A percentile compares a stretch with the other conserved stretches of the same genome.
Conservation (phyloP, 2,329 filamentous ascomycete species). For the Ceratocystis variospora region DNA sequence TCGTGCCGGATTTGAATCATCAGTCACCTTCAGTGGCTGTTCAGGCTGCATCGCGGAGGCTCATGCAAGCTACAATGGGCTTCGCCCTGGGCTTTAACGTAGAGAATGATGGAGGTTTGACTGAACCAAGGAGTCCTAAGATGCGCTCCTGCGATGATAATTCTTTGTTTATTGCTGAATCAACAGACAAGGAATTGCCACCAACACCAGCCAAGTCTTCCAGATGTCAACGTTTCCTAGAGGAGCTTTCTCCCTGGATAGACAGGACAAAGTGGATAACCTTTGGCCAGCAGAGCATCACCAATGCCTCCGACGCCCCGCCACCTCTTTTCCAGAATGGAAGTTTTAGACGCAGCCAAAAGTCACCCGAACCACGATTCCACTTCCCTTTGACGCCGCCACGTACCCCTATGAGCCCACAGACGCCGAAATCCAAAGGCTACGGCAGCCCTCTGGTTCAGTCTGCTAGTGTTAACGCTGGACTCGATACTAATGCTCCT, state of each 20-base stretch:
- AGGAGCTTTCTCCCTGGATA: not conserved
- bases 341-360: conserved; percentile 1
- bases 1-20: conserved; percentile 10
- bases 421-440: not conserved
- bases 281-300: not conserved
- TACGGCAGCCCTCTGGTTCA: not conserved
- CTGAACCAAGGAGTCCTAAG: not conserved
- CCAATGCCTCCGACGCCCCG: not conserved
- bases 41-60: conserved; percentile 37
- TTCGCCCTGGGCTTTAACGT: conserved; percentile 7
- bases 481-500: not conserved
- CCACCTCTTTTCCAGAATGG: not conserved
- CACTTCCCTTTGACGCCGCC: conserved; percentile 5
- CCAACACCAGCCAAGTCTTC: conserved; percentile 22
- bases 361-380: conserved; percentile 3
- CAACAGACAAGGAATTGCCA: conserved; percentile 34
- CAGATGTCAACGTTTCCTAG: not conserved
- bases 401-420: not conserved
- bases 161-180: conserved; percentile 31
- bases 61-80: conserved; percentile 30
- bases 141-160: conserved; percentile 19
- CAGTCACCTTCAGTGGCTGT: conserved; percentile 38
- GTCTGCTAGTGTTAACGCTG: not conserved
- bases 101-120: not conserved
- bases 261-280: not conserved